Conservation (phyloP, 306 rosid species). For the Fragaria iinumae region DNA sequence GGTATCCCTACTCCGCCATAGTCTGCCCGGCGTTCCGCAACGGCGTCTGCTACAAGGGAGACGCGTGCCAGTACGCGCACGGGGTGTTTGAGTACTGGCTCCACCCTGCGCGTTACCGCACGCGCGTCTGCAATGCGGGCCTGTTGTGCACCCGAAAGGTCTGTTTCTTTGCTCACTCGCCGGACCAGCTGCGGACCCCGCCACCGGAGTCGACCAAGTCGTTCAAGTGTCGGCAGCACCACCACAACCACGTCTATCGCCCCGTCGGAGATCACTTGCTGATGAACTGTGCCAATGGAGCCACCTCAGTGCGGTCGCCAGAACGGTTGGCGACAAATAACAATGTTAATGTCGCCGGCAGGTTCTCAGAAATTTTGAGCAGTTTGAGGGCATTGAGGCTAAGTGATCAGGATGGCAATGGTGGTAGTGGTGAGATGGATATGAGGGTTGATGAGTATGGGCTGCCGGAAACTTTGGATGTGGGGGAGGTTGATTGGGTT, state of each 20-base stretch:
- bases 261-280: neutral
- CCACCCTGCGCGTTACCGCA: constrained; percentile 50
- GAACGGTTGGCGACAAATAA: neutral
- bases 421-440: neutral
- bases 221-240: neutral
- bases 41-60: constrained; percentile 41
- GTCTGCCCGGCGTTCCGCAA: constrained; percentile 40
- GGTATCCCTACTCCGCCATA: constrained; percentile 34
- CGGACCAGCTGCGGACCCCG: constrained; percentile 36
- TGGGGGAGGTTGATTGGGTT: constrained; percentile 35
- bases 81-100: constrained; percentile 64
- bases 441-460: neutral
- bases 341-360: neutral
- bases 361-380: constrained; percentile 26
- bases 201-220: neutral
- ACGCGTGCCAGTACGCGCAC: constrained; percentile 46
- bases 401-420: constrained; percentile 5
- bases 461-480: constrained; percentile 13
- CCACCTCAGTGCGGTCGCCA: neutral
- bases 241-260: neutral
- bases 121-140: constrained; percentile 50
- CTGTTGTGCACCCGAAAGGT: constrained; percentile 41
- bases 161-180: constrained; percentile 53
- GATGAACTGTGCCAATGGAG: neutral
- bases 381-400: constrained; percentile 31